Conservation (phyloP, 2,329 filamentous ascomycete genomes). For the Fusarium beomiforme region DNA sequence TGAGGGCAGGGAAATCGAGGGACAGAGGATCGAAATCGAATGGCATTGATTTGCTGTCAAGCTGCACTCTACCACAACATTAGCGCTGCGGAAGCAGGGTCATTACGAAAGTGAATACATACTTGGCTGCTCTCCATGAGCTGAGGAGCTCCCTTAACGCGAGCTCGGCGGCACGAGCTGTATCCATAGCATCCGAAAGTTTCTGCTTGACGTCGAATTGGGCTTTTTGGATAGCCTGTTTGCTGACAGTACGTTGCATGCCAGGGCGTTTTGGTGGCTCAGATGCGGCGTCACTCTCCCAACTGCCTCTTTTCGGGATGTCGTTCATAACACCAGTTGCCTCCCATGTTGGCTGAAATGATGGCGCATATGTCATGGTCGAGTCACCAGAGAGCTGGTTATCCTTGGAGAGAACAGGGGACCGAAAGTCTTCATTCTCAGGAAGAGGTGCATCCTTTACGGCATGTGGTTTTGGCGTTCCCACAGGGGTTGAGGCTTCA, state of each 20-base stretch:
- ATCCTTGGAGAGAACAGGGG: conserved; percentile 54
- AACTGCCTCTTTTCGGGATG: conserved; percentile 59
- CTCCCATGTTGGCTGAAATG: conserved; percentile 75
- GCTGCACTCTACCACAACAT: conserved; percentile 57
- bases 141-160: conserved; percentile 84
- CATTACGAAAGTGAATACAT: conserved; percentile 47
- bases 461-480: conserved; percentile 57
- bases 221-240: conserved; percentile 64
- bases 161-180: conserved; percentile 83
- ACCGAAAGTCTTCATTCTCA: conserved; percentile 51
- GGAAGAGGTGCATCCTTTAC: conserved; percentile 53
- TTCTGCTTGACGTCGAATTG: conserved; percentile 73
- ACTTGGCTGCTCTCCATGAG: conserved; percentile 86
- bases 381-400: conserved; percentile 56
- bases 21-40: conserved; percentile 87
- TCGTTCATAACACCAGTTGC: conserved; percentile 82
- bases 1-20: conserved; percentile 87
- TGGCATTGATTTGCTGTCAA: conserved; percentile 65
- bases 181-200: conserved; percentile 77
- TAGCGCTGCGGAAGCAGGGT: conserved; percentile 5
- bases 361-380: conserved; percentile 62
- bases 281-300: conserved; percentile 48
- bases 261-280: conserved; percentile 50
- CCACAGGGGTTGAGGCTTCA: conserved; percentile 68
- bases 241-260: conserved; percentile 57